phyloP scores from a whole-genome alignment of 129 eudicot genomes.

The Ambrosia trifida region DNA sequence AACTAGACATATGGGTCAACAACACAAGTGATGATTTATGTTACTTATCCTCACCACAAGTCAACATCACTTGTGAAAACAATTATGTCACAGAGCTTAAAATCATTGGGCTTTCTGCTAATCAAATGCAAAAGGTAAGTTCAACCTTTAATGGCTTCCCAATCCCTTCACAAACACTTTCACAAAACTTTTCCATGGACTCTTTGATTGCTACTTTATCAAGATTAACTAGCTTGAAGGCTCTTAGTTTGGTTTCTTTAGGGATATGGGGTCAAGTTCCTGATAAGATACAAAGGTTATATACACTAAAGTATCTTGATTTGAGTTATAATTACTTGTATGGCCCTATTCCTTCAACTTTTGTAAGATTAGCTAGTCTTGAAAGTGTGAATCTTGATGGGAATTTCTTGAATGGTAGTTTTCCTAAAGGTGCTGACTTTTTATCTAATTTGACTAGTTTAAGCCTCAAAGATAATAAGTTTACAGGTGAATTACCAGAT shows the following conservation, averaged over 20 bases:
- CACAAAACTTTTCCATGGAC: conserved; percentile 60
- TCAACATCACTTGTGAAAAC: conserved; percentile 52
- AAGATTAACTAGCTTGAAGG: conserved; percentile 58
- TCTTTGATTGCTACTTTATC: conserved; percentile 63
- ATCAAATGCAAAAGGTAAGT: conserved; percentile 29
- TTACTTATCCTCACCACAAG: conserved; percentile 49
- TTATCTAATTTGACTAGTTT: conserved; percentile 42
- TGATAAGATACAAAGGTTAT: conserved; percentile 51
- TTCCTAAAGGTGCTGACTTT: conserved; percentile 49
- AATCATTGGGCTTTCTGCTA: conserved; percentile 47
- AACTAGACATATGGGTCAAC: conserved; percentile 53
- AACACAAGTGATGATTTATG: conserved; percentile 46
- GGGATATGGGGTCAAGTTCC: conserved; percentile 76
- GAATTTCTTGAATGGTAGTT: conserved; percentile 55
- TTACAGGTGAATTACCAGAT: conserved; percentile 55
- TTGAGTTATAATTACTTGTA: conserved; percentile 57
- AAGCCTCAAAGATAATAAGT: conserved; percentile 44
- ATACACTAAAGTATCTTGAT: conserved; percentile 50
- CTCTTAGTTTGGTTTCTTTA: conserved; percentile 51
- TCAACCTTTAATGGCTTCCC: conserved; percentile 45
- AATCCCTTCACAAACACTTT: conserved; percentile 46
- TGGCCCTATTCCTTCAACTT: conserved; percentile 55
- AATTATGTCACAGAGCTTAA: conserved; percentile 62
- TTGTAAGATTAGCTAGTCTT: conserved; percentile 50
- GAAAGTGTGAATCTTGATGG: conserved; percentile 55